Evolutionary conservation across 2,329 filamentous ascomycete species (phyloP).

Genomic region (Endocalyx cinctus): DNA sequence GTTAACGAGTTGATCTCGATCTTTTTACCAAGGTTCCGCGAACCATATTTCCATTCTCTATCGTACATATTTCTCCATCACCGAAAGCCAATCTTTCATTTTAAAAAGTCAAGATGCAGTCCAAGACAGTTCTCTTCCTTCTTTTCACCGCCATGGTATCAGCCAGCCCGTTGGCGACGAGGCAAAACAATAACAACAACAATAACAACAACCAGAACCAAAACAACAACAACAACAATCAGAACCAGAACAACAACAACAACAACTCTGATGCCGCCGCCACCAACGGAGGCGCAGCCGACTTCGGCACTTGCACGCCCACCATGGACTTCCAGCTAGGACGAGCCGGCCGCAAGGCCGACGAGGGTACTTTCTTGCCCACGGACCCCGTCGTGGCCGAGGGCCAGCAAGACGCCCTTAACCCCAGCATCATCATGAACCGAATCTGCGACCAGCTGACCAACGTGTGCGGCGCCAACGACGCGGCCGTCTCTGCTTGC

Average conservation of each 20-base stretch:
- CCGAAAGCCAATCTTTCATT: too few relatives aligned
- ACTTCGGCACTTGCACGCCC: constrained; percentile 46
- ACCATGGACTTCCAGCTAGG: constrained; percentile 54
- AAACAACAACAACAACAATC: constrained; percentile 11
- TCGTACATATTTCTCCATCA: too few relatives aligned
- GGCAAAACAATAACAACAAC: constrained; percentile 23
- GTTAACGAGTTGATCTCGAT: too few relatives aligned
- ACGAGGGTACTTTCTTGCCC: constrained; percentile 56
- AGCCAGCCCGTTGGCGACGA: constrained; percentile 29
- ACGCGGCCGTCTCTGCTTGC: constrained; percentile 46
- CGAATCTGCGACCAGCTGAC: constrained; percentile 56
- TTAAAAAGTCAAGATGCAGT: too few relatives aligned
- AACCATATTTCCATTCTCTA: too few relatives aligned
- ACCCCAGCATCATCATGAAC: constrained; percentile 62
- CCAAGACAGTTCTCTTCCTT: too few relatives aligned
- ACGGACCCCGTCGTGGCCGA: constrained; percentile 49
- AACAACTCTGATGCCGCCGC: constrained; percentile 16
- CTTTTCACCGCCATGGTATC: constrained; percentile 31
- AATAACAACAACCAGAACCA: constrained; percentile 12
- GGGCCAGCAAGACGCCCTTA: constrained; percentile 52
- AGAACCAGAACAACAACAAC: constrained; percentile 13
- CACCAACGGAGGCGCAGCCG: constrained; percentile 27
- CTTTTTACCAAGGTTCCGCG: too few relatives aligned
- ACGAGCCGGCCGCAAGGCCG: constrained; percentile 41
- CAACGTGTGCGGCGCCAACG: constrained; percentile 56